Evolutionary conservation across 805 yeast genomes (phyloP), one percentile per base, ranked within the genome.

Genomic region (Kockiozyma suomiensis): DNA sequence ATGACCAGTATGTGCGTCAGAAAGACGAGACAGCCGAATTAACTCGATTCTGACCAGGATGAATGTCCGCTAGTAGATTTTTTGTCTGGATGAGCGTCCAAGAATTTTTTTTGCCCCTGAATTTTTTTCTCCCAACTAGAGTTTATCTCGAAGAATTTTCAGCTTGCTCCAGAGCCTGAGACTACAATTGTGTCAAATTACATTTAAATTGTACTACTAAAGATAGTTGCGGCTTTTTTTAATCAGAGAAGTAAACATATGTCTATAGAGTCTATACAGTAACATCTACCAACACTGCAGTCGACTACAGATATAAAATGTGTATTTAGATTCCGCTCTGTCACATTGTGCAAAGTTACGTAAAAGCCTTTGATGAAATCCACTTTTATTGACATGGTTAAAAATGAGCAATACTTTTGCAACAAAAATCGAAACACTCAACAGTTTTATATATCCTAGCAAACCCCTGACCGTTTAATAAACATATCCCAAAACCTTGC

Each of bases 401-500:
- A 26, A 38, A 35, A 43, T 45, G 48, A 43, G 46, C 50, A 35
- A 54, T 35, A 43, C 50, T 47, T 54, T 48, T 40, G 25, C 49
- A 42, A 48, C 48, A 49, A 37, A 43, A 33, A 50, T 50, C 50
- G 47, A 50, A 49, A 35, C 59, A 49, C 41, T 15, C 45, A 26
- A 38, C 43, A 25, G 7, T 19, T 56, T 56, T 50, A 23, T 32
- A 15, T 49, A 28, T 46, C 45, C 48, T 33, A n/a, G 10, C 26
- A 35, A 28, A 10, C 45, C 46, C 19, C 25, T 21, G 37, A 21
- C 48, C 41, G 30, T 32, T 26, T 88, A 92, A 88, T 92, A 92
- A 70, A 92, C 97, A 85, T 90, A 92, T 78, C 97, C 98, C 78
- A 92, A 88, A 81, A 92, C 88, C 87, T 92, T 92, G 81, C 98